Percentiles rank a stretch among this genome's conserved stretches.
Conservation (phyloP, 495 filamentous ascomycete genomes). For the Barbatosphaeria neglecta region DNA sequence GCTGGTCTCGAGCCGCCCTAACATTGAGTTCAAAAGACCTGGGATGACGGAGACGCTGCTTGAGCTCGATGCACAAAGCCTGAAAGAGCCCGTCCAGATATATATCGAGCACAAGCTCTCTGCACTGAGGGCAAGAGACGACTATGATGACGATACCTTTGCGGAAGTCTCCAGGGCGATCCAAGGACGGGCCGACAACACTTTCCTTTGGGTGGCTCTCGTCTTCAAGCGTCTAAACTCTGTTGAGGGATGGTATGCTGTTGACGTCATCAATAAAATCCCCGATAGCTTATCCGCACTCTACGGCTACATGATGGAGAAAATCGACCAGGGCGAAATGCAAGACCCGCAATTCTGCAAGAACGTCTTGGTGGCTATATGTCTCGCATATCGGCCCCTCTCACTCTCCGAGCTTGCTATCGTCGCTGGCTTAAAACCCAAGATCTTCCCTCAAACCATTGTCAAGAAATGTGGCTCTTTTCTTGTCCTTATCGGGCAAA, state of each 20-base stretch:
- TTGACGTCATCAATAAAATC: constrained; percentile 2
- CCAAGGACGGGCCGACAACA: constrained; percentile 12
- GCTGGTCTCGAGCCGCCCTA: constrained; percentile 26
- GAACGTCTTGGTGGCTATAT: constrained; percentile 6
- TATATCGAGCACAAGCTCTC: constrained; percentile 25
- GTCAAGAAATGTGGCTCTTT: constrained; percentile 20
- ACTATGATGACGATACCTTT: constrained; percentile 9
- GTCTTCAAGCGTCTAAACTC: constrained; percentile 6
- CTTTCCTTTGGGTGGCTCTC: constrained; percentile 26
- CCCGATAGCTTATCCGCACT: constrained; percentile 9
- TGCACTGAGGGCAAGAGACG: constrained; percentile 2
- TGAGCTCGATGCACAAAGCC: constrained; percentile 5
- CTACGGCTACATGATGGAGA: constrained; percentile 8
- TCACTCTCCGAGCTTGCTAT: constrained; percentile 13
- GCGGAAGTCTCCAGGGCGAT: constrained; percentile 5
- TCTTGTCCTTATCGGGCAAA: constrained; percentile 14
- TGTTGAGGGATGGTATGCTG: constrained; percentile 1
- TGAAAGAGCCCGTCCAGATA: constrained; percentile 5
- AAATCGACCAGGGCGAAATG: not conserved
- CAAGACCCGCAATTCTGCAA: constrained; percentile 10
- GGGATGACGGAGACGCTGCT: constrained; percentile 16
- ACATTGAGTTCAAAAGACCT: constrained; percentile 8
- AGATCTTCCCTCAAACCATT: not conserved
- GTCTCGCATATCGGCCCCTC: constrained; percentile 16
- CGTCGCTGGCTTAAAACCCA: constrained; percentile 5